These are phyloP conservation scores for Tricholoma matsutake DNA, from an alignment of 768 basidiomycete species.

Conservation along the genomic window DNA sequence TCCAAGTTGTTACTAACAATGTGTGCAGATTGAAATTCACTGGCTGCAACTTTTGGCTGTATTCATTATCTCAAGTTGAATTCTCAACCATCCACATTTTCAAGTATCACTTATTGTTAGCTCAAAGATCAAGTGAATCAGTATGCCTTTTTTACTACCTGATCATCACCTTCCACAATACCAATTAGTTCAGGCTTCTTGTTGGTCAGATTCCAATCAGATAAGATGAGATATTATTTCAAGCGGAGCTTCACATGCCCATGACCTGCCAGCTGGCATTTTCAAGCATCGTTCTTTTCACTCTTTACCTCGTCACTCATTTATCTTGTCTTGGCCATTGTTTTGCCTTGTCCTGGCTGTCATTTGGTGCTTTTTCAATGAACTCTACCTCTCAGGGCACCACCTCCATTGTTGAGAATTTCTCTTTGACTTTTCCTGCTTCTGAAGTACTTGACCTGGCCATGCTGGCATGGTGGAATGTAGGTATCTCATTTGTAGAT, in stretches of 20 bases:
- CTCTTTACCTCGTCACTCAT: not conserved
- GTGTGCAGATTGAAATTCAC: too few relatives aligned
- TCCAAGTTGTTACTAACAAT: not conserved
- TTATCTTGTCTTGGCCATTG: not conserved
- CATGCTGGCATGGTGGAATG: not conserved
- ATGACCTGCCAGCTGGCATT: not conserved
- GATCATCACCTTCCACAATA: not conserved
- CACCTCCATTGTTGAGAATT: not conserved
- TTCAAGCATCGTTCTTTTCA: not conserved
- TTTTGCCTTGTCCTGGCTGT: too few relatives aligned
- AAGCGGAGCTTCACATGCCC: not conserved
- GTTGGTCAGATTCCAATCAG: not conserved
- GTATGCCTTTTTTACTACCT: not conserved
- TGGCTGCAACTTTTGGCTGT: too few relatives aligned
- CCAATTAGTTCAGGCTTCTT: not conserved
- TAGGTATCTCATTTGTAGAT: not conserved
- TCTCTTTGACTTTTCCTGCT: not conserved
- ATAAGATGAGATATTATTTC: not conserved
- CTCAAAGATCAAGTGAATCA: not conserved
- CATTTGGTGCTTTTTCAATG: not conserved
- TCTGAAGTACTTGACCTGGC: not conserved
- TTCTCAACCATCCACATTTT: too few relatives aligned
- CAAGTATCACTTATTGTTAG: too few relatives aligned
- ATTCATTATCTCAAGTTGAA: too few relatives aligned
- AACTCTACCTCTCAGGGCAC: not conserved